Conservation (phyloP, 768 basidiomycete genomes). For the Postia placenta region DNA sequence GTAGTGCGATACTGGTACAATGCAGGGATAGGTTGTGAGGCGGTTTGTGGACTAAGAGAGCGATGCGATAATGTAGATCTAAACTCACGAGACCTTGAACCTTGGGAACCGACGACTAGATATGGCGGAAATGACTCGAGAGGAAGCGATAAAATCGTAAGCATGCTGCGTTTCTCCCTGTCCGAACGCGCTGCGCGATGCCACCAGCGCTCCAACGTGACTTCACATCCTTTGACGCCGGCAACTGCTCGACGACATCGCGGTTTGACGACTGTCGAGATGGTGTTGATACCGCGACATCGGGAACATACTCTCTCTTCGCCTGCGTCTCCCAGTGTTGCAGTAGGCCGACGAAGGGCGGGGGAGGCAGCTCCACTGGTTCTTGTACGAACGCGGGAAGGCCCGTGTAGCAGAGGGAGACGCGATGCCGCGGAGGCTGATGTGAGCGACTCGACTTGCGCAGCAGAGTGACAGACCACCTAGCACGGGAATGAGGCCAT, state of each 20-base stretch:
- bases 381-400: conserved; percentile 54
- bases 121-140: too few species aligned
- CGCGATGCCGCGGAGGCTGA: conserved; percentile 36
- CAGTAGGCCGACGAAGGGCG: conserved; percentile 68
- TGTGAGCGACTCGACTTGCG: conserved; percentile 2
- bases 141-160: too few species aligned
- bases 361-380: conserved; percentile 43
- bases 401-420: conserved; percentile 66
- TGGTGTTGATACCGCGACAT: neutral
- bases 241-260: neutral
- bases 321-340: conserved; percentile 17
- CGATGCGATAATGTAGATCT: too few species aligned
- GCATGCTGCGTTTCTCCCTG: neutral
- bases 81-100: too few species aligned
- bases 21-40: too few species aligned
- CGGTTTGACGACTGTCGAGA: neutral
- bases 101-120: too few species aligned
- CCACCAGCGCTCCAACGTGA: neutral
- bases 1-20: too few species aligned
- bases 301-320: neutral
- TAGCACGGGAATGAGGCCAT: neutral
- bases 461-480: conserved; percentile 14
- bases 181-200: neutral
- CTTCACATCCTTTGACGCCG: neutral
- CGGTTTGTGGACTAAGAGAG: too few species aligned